These are phyloP conservation scores for Hibiscus syriacus DNA, from an alignment of 345 rosid species.

Conservation along the genomic window DNA sequence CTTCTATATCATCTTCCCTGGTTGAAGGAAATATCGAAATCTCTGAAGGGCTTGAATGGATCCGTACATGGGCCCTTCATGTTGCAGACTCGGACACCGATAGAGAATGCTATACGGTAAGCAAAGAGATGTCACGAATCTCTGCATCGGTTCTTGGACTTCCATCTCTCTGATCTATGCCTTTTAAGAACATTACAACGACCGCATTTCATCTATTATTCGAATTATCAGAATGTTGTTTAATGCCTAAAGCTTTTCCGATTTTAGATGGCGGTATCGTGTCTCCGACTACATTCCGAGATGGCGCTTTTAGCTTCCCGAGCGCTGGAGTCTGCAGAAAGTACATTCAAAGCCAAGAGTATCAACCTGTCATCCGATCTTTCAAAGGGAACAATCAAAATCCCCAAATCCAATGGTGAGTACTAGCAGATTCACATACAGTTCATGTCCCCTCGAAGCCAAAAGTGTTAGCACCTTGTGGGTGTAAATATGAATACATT, in stretches of 20 bases:
- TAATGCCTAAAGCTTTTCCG: not conserved
- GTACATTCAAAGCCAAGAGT: conserved; percentile 27
- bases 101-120: conserved; percentile 79
- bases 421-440: conserved; percentile 22
- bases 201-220: not conserved
- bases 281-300: conserved; percentile 84
- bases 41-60: conserved; percentile 85
- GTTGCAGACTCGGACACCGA: conserved; percentile 73
- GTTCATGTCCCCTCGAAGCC: not conserved
- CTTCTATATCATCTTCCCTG: conserved; percentile 61
- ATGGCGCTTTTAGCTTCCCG: conserved; percentile 94
- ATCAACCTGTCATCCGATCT: conserved; percentile 25
- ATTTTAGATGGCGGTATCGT: conserved; percentile 75
- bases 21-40: conserved; percentile 67
- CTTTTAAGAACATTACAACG: not conserved
- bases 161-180: not conserved
- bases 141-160: not conserved
- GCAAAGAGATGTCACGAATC: conserved; percentile 14
- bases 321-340: conserved; percentile 51
- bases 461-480: too few relatives aligned
- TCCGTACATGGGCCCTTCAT: conserved; percentile 71
- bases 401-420: conserved; percentile 31
- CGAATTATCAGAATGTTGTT: not conserved
- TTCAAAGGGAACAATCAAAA: conserved; percentile 36
- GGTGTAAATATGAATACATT: too few relatives aligned